phyloP scores from a whole-genome alignment of 1,284 basidiomycete species.

The Sporisorium scitamineum region DNA sequence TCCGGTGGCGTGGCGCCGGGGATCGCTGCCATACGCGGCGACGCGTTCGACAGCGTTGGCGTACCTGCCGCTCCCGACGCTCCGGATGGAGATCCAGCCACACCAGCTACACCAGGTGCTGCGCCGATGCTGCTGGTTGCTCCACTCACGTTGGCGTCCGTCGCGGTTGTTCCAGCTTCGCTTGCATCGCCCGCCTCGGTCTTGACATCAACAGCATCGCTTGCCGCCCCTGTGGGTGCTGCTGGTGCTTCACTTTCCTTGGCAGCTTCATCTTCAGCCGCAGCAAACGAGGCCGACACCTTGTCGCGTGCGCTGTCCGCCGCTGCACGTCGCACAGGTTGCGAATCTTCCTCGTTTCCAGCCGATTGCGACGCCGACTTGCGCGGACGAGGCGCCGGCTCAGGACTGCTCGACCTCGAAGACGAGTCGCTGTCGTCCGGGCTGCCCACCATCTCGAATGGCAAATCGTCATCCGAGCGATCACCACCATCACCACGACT shows the following conservation, averaged over 20 bases:
- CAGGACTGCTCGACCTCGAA: constrained; percentile 46
- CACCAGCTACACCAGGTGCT: constrained; percentile 20
- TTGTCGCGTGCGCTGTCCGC: constrained; percentile 36
- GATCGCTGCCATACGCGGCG: constrained; percentile 32
- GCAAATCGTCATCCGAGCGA: constrained; percentile 51
- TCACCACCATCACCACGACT: constrained; percentile 29
- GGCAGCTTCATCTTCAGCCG: constrained; percentile 24
- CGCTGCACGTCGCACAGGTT: constrained; percentile 23
- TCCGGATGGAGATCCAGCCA: constrained; percentile 68
- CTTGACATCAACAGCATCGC: constrained; percentile 5
- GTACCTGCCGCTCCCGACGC: constrained; percentile 3
- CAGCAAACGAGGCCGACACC: constrained; percentile 24
- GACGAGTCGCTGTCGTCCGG: constrained; percentile 57
- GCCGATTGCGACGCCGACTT: constrained; percentile 34
- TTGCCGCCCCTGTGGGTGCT: constrained; percentile 61
- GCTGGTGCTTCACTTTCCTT: constrained; percentile 57
- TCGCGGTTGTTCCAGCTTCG: constrained; percentile 7
- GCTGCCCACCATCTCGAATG: constrained; percentile 63
- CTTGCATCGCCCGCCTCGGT: constrained; percentile 16
- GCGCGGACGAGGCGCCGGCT: constrained; percentile 37
- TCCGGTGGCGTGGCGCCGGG: constrained; percentile 71
- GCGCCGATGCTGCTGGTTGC: constrained; percentile 16
- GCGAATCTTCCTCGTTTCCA: constrained; percentile 77
- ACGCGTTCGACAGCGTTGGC: constrained; percentile 26
- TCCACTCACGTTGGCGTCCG: constrained; percentile 16